These are phyloP conservation scores for Vaccinium corymbosum DNA, from an alignment of 148 eudicot genomes.

Conservation along the genomic window DNA sequence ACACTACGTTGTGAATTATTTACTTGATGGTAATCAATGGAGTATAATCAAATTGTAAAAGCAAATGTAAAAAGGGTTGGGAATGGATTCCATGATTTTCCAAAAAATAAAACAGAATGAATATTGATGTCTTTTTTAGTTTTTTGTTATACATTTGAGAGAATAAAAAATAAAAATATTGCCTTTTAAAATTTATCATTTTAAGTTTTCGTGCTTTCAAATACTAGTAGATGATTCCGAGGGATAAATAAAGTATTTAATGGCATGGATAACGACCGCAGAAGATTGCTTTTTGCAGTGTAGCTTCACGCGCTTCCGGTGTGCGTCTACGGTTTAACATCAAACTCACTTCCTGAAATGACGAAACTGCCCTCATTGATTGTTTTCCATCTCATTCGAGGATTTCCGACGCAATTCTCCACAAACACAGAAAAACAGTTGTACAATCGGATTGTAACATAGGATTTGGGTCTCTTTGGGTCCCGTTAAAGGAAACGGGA, in stretches of 20 bases:
- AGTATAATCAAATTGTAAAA: no score
- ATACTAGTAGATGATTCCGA: background rate
- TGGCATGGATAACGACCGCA: conserved; percentile 1
- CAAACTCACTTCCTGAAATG: background rate
- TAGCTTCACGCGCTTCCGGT: background rate
- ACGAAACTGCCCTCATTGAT: background rate
- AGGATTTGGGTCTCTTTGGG: background rate
- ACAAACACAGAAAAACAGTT: background rate
- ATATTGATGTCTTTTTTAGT: no score
- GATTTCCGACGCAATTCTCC: background rate
- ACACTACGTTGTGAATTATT: no score
- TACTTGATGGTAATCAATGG: no score
- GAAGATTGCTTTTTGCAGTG: background rate
- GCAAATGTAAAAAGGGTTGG: no score
- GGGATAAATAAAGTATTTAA: background rate
- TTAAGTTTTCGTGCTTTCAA: background rate
- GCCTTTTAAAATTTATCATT: no score
- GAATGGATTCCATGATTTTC: no score
- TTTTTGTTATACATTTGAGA: no score
- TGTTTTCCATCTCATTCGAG: background rate
- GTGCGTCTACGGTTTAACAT: background rate
- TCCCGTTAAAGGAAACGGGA: background rate
- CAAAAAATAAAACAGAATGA: no score
- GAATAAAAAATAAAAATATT: no score
- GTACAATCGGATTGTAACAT: background rate